These are phyloP conservation scores for Zygosaccharomyces bailii DNA, from an alignment of 805 yeast genomes.

Conservation along the genomic window DNA sequence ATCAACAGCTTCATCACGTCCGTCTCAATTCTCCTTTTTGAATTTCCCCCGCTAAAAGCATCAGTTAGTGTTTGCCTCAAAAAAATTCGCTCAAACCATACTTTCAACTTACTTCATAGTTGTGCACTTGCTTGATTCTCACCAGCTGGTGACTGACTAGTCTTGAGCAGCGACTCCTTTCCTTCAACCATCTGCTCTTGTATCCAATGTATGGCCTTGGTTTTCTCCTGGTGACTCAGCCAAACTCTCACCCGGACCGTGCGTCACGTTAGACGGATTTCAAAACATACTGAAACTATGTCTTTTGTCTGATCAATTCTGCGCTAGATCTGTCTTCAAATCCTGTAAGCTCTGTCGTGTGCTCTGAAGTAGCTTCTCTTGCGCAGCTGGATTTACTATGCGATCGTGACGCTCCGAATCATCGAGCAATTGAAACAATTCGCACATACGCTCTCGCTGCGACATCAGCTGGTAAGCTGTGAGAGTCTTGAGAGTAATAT, in stretches of 20 bases:
- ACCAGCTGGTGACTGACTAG: not conserved
- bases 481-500: constrained; percentile 29
- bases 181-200: not conserved
- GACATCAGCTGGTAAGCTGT: constrained; percentile 32
- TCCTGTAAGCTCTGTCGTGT: constrained; percentile 17
- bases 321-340: constrained; percentile 10
- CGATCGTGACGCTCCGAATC: constrained; percentile 20
- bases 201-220: not conserved
- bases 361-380: constrained; percentile 15
- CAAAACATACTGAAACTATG: not conserved
- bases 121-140: not conserved
- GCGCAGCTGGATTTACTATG: constrained; percentile 18
- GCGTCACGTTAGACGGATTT: constrained; percentile 3
- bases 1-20: constrained; percentile 93
- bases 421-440: constrained; percentile 30
- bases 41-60: constrained; percentile 20
- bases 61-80: constrained; percentile 7
- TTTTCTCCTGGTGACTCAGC: constrained; percentile 2
- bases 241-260: constrained; percentile 7
- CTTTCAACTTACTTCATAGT: constrained; percentile 16
- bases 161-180: no score
- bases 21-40: constrained; percentile 65
- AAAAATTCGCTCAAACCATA: not conserved
- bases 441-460: constrained; percentile 31
- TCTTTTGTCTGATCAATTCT: not conserved